Percentiles rank a stretch among this genome's conserved stretches.
These are phyloP conservation scores for Aspergillus oerlinghausenensis DNA, from an alignment of 2,329 filamentous ascomycete genomes.

Conservation along the genomic window DNA sequence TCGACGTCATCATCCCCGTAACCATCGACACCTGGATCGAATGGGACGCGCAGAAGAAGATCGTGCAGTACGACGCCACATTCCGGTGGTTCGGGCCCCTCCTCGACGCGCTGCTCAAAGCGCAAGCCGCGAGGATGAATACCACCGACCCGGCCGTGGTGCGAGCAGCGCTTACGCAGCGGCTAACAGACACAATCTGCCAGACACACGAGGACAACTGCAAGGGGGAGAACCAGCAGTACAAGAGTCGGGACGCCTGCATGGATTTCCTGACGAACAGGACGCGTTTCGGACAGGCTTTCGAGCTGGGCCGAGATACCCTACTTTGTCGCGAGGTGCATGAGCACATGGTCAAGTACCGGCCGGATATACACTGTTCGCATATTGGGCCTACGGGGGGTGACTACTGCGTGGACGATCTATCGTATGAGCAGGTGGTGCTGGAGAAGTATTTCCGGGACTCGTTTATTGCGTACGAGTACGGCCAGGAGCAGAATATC, in stretches of 20 bases:
- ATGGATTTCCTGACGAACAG: slow-evolving; percentile 15
- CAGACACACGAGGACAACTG: slow-evolving; percentile 18
- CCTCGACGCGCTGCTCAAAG: slow-evolving; percentile 14
- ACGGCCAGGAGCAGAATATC: slow-evolving; percentile 15
- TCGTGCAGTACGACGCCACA: slow-evolving; percentile 20
- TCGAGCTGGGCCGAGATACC: slow-evolving; percentile 23
- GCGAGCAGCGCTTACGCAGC: background rate
- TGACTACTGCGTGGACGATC: slow-evolving; percentile 26
- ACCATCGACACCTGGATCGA: slow-evolving; percentile 27
- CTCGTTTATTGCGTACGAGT: slow-evolving; percentile 22
- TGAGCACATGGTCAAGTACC: slow-evolving; percentile 25
- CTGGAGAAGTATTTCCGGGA: slow-evolving; percentile 19
- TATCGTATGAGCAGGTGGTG: slow-evolving; percentile 19
- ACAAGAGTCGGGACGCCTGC: slow-evolving; percentile 13
- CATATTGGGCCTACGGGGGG: slow-evolving; percentile 26
- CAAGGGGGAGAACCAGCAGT: slow-evolving; percentile 18
- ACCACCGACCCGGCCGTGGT: slow-evolving; percentile 6
- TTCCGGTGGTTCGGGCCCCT: slow-evolving; percentile 25
- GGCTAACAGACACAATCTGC: slow-evolving; percentile 19
- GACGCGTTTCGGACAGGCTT: slow-evolving; percentile 20
- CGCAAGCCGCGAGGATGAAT: slow-evolving; percentile 15
- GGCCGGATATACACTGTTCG: slow-evolving; percentile 22
- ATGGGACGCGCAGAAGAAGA: slow-evolving; percentile 18
- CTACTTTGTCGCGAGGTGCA: slow-evolving; percentile 26
- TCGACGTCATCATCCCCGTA: slow-evolving; percentile 17